These are phyloP conservation scores for Hortiboletus rubellus DNA, from an alignment of 1,284 basidiomycete species.

Conservation along the genomic window DNA sequence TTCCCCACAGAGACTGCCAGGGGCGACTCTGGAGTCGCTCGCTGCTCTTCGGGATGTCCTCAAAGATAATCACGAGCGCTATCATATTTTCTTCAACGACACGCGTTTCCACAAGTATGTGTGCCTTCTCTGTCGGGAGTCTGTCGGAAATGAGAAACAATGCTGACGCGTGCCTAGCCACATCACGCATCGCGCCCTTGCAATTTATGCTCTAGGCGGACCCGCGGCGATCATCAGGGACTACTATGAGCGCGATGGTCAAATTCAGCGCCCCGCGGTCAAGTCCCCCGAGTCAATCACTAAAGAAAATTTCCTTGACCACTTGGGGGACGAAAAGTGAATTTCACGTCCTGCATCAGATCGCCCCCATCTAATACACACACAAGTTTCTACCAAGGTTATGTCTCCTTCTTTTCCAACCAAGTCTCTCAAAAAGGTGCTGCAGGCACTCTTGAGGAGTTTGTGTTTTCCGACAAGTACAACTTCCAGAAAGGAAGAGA, in stretches of 20 bases:
- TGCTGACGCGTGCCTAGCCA: slow-evolving; percentile 34
- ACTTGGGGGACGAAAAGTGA: slow-evolving; percentile 45
- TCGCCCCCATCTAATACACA: background rate
- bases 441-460: slow-evolving; percentile 49
- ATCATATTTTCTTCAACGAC: slow-evolving; percentile 32
- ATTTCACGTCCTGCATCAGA: background rate
- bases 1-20: slow-evolving; percentile 31
- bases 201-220: slow-evolving; percentile 45
- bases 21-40: slow-evolving; percentile 19
- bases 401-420: slow-evolving; percentile 56
- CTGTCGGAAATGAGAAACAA: background rate
- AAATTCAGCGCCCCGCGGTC: slow-evolving; percentile 29
- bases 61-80: slow-evolving; percentile 27
- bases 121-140: background rate
- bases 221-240: slow-evolving; percentile 36
- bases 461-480: slow-evolving; percentile 53
- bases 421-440: slow-evolving; percentile 46
- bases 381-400: slow-evolving; percentile 56
- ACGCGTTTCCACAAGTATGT: slow-evolving; percentile 30
- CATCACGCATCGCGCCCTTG: slow-evolving; percentile 44
- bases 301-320: slow-evolving; percentile 42
- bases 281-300: slow-evolving; percentile 37
- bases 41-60: slow-evolving; percentile 25
- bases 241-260: slow-evolving; percentile 36
- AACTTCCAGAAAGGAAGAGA: slow-evolving; percentile 41